Evolutionary conservation across 805 yeast genomes (phyloP), one percentile per base, ranked within the genome.

Genomic region (Yamadazyma phyllophila): DNA sequence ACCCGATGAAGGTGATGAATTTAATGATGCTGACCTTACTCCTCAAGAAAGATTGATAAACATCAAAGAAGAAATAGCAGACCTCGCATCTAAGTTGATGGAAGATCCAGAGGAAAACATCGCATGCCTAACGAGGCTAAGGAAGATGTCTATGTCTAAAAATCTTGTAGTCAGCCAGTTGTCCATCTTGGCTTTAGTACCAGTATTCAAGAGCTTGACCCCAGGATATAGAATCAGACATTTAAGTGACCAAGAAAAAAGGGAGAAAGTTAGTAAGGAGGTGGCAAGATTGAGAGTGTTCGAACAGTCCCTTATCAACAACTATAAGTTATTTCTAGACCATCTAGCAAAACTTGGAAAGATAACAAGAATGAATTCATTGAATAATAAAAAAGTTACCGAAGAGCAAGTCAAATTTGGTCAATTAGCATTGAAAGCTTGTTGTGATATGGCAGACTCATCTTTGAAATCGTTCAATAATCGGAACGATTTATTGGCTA

Each of bases 91-190:
- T 33, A 77, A 77, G 35, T 66, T 92, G 30, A 81, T 81, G 56
- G 96, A 90, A 60, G 88, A 88, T 47, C 97, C 98, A 6, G 98
- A 94, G 62, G 96, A 88, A 57, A 79, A 91, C 57, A 73, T 85
- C 7, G 60, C 77, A 11, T 71, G 81, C 26, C 69, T 91, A 10
- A 75, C 85, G 2, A 79, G 91, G 59, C 71, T 87, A 41, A 69
- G 87, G 43, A 80, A 76, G 54, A 85, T 86, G 89, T 74, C 88
- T 0, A 76, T 71, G 46, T 83, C 94, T 1, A 77, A 76, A 53
- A 82, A 85, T 53, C 71, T 78, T 45, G 84, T 77, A 57, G 82
- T 87, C 2, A 69, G 82, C 31, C 85, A 86, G 63, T 71, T 90
- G 44, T 78, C 96, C 0, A 68, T 90, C 49, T 68, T 89, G 50